These are phyloP conservation scores for Fusarium sp. DNA, from an alignment of 2,329 filamentous ascomycete genomes.

Conservation along the genomic window DNA sequence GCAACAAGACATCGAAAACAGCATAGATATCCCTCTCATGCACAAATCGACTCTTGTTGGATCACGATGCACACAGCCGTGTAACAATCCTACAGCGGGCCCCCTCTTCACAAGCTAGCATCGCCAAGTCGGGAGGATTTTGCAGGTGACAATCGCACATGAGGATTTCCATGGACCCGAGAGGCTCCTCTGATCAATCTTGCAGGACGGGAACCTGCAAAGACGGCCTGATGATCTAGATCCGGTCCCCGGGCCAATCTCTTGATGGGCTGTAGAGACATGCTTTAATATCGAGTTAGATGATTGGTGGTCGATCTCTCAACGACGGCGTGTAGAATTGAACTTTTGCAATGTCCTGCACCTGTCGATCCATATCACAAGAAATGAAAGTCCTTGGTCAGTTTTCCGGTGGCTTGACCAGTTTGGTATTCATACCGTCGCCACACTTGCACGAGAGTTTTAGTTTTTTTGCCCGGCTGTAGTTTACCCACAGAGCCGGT, in stretches of 20 bases:
- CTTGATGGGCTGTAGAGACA: background rate
- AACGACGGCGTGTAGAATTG: background rate
- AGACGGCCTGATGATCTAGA: background rate
- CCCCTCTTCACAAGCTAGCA: background rate
- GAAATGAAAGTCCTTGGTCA: background rate
- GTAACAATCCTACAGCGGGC: background rate
- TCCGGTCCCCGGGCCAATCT: background rate
- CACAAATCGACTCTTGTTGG: background rate
- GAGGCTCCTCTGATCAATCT: background rate
- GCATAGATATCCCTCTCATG: background rate
- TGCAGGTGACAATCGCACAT: slow-evolving; percentile 6
- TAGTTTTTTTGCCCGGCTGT: background rate
- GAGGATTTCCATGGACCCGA: background rate
- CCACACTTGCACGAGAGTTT: background rate
- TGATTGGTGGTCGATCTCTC: background rate
- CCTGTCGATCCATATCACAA: background rate
- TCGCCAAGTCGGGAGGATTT: slow-evolving; percentile 5
- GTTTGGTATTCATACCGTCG: background rate
- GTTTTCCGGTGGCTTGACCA: background rate
- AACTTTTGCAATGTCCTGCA: background rate
- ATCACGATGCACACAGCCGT: background rate
- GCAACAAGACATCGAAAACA: slow-evolving; percentile 3
- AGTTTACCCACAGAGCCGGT: slow-evolving; percentile 1
- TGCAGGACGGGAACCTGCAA: slow-evolving; percentile 1
- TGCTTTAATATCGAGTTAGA: background rate